phyloP scores from a whole-genome alignment of 495 filamentous ascomycete genomes.

The Cercophora scortea region DNA sequence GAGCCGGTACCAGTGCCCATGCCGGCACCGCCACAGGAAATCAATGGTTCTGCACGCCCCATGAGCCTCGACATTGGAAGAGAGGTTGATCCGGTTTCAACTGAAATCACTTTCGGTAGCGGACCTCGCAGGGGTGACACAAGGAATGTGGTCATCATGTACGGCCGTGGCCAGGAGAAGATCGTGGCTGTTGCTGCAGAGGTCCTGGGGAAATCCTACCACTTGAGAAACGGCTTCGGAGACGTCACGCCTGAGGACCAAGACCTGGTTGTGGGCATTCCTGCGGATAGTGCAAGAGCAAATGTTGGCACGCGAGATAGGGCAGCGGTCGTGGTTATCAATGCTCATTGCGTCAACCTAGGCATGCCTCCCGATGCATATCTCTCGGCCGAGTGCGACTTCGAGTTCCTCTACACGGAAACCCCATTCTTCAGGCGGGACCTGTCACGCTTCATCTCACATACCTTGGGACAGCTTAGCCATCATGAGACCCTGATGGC shows the following conservation, averaged over 20 bases:
- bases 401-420: constrained; percentile 75
- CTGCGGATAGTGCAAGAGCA: constrained; percentile 41
- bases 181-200: constrained; percentile 63
- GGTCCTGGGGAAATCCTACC: constrained; percentile 58
- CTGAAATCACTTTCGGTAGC: constrained; percentile 23
- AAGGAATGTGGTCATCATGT: constrained; percentile 53
- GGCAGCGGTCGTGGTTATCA: constrained; percentile 52
- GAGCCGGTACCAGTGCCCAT: constrained; percentile 26
- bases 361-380: constrained; percentile 57
- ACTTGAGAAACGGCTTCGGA: constrained; percentile 44
- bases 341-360: constrained; percentile 64
- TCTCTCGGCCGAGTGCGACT: constrained; percentile 60
- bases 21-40: constrained; percentile 24
- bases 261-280: constrained; percentile 51
- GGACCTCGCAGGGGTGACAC: constrained; percentile 38
- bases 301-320: constrained; percentile 45
- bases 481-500: constrained; percentile 67
- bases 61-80: constrained; percentile 22
- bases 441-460: constrained; percentile 65
- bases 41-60: constrained; percentile 13
- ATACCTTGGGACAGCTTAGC: constrained; percentile 66
- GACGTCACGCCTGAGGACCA: constrained; percentile 41
- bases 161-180: constrained; percentile 51
- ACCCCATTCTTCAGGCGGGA: constrained; percentile 66
- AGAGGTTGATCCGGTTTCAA: constrained; percentile 12